A percentile compares a stretch with the other conserved stretches of the same genome.
phyloP scores from a whole-genome alignment of 179 eudicot genomes.

The Drosera spatulata region DNA sequence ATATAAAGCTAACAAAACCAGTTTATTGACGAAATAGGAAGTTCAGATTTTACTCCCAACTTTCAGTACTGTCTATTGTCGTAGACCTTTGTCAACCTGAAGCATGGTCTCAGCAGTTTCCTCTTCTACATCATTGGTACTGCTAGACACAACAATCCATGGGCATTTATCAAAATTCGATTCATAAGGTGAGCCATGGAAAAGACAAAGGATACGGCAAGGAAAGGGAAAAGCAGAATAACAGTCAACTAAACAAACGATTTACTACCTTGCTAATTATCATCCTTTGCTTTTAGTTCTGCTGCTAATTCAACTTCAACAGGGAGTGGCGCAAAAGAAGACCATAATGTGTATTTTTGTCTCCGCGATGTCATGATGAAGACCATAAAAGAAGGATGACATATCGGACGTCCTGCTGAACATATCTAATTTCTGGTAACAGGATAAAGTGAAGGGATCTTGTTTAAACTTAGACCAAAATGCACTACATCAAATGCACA shows the following conservation, averaged over 20 bases:
- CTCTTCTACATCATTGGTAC: slow-evolving; percentile 43
- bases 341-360: slow-evolving; percentile 78
- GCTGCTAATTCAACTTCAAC: slow-evolving; percentile 69
- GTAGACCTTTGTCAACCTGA: slow-evolving; percentile 75
- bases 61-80: slow-evolving; percentile 72
- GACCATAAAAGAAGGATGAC: slow-evolving; percentile 28
- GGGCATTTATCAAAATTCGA: not conserved
- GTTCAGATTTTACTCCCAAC: slow-evolving; percentile 17
- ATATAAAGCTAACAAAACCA: no score
- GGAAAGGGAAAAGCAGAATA: not conserved
- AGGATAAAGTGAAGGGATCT: not conserved
- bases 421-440: not conserved
- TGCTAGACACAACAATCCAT: slow-evolving; percentile 20
- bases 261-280: slow-evolving; percentile 32
- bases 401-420: not conserved
- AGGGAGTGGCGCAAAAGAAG: slow-evolving; percentile 75
- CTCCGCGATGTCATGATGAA: slow-evolving; percentile 75
- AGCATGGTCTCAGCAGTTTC: slow-evolving; percentile 88
- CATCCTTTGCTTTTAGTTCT: slow-evolving; percentile 72
- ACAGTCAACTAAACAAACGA: slow-evolving; percentile 5
- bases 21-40: slow-evolving; percentile 1
- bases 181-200: not conserved
- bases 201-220: not conserved
- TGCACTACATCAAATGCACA: no score
- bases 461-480: no score